Evolutionary conservation across 169 alveolate genomes (phyloP).

Genomic region (Cryptosporidium viatorum): DNA sequence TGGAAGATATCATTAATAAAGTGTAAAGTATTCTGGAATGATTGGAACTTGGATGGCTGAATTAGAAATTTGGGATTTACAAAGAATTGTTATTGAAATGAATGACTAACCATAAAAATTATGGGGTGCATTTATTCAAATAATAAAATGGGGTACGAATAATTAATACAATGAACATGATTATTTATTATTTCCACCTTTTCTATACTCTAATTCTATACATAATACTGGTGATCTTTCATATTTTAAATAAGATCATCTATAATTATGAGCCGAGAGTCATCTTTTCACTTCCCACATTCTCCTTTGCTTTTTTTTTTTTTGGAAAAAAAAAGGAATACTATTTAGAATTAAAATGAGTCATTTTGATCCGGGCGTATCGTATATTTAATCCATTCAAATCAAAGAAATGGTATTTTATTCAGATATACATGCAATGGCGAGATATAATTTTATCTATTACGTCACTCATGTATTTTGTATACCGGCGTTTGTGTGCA

Average conservation of each 20-base stretch:
- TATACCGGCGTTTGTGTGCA: neutral
- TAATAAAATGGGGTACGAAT: neutral
- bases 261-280: neutral
- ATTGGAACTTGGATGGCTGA: neutral
- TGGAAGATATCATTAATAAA: neutral
- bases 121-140: neutral
- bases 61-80: neutral
- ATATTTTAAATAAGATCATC: neutral
- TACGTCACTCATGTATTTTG: neutral
- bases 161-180: too few relatives aligned
- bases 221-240: too few relatives aligned
- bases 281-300: neutral
- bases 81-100: neutral
- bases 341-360: too few relatives aligned
- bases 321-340: too few relatives aligned
- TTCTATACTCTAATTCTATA: neutral
- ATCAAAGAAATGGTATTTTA: neutral
- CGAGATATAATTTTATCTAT: too few relatives aligned
- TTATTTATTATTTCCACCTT: too few relatives aligned
- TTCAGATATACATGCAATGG: neutral
- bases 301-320: neutral
- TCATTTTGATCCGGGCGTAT: neutral
- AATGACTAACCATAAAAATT: neutral
- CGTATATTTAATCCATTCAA: neutral
- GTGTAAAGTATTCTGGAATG: neutral